Evolutionary conservation across 768 basidiomycete genomes (phyloP).

Genomic region (Gloeostereum incarnatum): DNA sequence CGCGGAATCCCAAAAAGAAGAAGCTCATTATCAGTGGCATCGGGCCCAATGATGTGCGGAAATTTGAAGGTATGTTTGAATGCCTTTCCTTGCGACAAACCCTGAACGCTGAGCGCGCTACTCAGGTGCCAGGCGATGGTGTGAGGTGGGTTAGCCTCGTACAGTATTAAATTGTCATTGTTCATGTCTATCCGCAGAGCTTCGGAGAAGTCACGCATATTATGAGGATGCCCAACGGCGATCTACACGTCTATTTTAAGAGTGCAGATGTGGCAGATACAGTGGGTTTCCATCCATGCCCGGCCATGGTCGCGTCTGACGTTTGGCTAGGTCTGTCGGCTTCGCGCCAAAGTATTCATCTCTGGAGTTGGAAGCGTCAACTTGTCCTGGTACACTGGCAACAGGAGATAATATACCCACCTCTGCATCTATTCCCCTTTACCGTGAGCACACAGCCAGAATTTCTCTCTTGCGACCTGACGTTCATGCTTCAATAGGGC

Average conservation of each 20-base stretch:
- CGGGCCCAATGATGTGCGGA: slow-evolving; percentile 44
- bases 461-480: too few relatives aligned
- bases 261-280: slow-evolving; percentile 75
- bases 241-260: slow-evolving; percentile 69
- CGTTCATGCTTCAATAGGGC: too few relatives aligned
- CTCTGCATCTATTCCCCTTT: too few relatives aligned
- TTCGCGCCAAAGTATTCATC: slow-evolving; percentile 69
- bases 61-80: slow-evolving; percentile 67
- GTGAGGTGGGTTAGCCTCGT: slow-evolving; percentile 41
- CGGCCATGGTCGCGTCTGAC: slow-evolving; percentile 4
- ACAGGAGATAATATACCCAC: slow-evolving; percentile 32
- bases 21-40: slow-evolving; percentile 67
- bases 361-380: slow-evolving; percentile 70
- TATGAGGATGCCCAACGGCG: slow-evolving; percentile 64
- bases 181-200: slow-evolving; percentile 28
- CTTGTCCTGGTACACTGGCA: slow-evolving; percentile 64
- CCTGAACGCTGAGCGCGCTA: too few relatives aligned
- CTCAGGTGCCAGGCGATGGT: slow-evolving; percentile 67
- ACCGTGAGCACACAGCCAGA: too few relatives aligned
- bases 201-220: slow-evolving; percentile 75
- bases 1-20: slow-evolving; percentile 41
- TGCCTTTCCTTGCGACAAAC: too few relatives aligned
- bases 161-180: neutral
- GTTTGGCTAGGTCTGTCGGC: slow-evolving; percentile 55
- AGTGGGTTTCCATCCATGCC: slow-evolving; percentile 27